Evolutionary conservation across 106 monocot genomes (phyloP).

Genomic region (Apostasia ramifera): DNA sequence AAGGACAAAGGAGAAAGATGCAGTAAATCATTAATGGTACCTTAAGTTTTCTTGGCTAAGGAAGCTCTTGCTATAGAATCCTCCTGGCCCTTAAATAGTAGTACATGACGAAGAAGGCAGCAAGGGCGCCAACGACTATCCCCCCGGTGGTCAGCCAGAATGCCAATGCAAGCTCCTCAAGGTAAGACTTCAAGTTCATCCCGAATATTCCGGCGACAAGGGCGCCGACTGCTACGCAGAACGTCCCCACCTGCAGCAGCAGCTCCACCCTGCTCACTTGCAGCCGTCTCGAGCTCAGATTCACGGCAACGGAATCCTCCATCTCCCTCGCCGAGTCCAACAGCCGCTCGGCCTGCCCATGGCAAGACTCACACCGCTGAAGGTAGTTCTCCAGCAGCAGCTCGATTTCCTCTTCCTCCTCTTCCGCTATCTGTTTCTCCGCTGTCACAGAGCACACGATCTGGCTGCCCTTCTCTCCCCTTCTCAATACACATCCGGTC

Average conservation of each 20-base stretch:
- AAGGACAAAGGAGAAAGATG: background rate
- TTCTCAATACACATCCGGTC: slow-evolving; percentile 52
- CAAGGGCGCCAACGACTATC: slow-evolving; percentile 69
- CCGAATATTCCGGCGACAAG: slow-evolving; percentile 96
- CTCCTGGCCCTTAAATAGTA: slow-evolving; percentile 61
- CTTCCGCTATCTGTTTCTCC: slow-evolving; percentile 90
- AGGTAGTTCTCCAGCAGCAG: slow-evolving; percentile 97
- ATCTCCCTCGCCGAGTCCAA: slow-evolving; percentile 98
- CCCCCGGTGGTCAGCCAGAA: slow-evolving; percentile 92
- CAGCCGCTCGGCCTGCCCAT: slow-evolving; percentile 94
- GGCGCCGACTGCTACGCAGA: slow-evolving; percentile 95
- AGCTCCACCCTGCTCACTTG: slow-evolving; percentile 91
- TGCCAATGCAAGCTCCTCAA: slow-evolving; percentile 74
- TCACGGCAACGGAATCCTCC: slow-evolving; percentile 99
- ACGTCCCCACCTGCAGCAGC: slow-evolving; percentile 95
- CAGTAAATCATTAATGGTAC: background rate
- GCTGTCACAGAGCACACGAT: slow-evolving; percentile 52
- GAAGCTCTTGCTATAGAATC: slow-evolving; percentile 33
- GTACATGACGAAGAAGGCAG: slow-evolving; percentile 79
- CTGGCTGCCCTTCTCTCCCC: slow-evolving; percentile 28
- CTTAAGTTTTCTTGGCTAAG: background rate
- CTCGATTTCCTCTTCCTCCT: slow-evolving; percentile 99
- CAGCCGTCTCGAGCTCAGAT: slow-evolving; percentile 85
- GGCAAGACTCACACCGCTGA: slow-evolving; percentile 95
- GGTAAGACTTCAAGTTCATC: slow-evolving; percentile 94